Evolutionary conservation across 495 filamentous ascomycete species (phyloP).

Genomic region (Polyplosphaeria fusca): DNA sequence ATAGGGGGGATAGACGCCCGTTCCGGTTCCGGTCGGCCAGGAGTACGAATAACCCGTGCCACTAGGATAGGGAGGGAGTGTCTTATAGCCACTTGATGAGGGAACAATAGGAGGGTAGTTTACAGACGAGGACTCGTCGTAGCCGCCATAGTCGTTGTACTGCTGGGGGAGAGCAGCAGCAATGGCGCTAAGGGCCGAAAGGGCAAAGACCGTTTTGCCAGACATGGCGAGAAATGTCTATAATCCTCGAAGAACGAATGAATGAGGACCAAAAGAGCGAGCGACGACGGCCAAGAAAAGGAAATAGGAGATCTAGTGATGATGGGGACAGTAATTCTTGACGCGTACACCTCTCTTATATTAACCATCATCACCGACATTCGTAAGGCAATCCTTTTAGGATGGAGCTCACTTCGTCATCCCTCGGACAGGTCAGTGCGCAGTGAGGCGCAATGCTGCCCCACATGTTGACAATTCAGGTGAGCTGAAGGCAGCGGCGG

Average conservation of each 20-base stretch:
- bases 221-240: constrained; percentile 4
- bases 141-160: neutral
- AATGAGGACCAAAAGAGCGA: neutral
- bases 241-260: neutral
- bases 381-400: neutral
- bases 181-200: constrained; percentile 7
- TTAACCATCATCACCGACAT: too few relatives aligned
- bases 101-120: too few relatives aligned
- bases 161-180: constrained; percentile 12
- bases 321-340: too few relatives aligned
- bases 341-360: too few relatives aligned
- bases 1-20: too few relatives aligned
- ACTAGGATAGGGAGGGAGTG: too few relatives aligned
- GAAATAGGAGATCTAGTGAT: constrained; percentile 1
- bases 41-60: too few relatives aligned
- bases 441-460: neutral
- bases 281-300: neutral
- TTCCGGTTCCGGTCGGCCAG: too few relatives aligned
- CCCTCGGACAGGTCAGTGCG: neutral
- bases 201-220: constrained; percentile 4
- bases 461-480: neutral
- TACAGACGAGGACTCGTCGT: neutral
- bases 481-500: constrained; percentile 1
- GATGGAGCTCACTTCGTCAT: neutral
- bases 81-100: too few relatives aligned